Evolutionary conservation across 2,329 filamentous ascomycete species (phyloP), one percentile per base, ranked within the genome.

Genomic region (Ceratocystis huliohia): DNA sequence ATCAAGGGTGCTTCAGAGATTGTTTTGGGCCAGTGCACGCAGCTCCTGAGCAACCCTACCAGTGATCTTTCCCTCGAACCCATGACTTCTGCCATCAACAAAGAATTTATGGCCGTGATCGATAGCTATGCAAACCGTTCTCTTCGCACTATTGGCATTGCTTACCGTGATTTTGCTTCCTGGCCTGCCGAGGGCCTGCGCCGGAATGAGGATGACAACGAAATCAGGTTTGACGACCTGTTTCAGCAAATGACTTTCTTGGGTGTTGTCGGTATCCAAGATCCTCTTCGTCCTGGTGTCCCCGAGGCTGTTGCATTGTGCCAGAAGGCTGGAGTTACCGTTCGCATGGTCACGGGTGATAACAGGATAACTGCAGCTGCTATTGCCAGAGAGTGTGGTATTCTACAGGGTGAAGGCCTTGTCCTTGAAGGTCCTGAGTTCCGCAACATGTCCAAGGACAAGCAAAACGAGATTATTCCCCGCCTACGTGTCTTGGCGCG

Each of bases 341-440:
- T 92, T 20, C 87, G 89, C 72, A 93, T 93, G 89, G 89, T 93
- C 2, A 93, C 89, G 3, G 89, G 89, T 69, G 89, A 93, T 76
- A 92, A 93, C 76, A 84, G 88, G 70, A 77, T 89, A 68, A 93
- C 89, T 6, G 89, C 89, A 1, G 84, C 88, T 73, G 87, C 89
- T 25, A 93, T 93, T 71, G 89, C 89, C 22, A 82, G 81, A 70
- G 88, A 92, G 71, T 91, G 88, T 73, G 88, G 88, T 50, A 92
- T 93, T 68, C 80, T 89, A 66, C 84, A 85, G 50, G 75, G 80
- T 2, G 82, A 85, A 71, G 88, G 86, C 61, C 73, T 89, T 66
- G 83, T 91, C 44, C 88, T 93, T 80, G 89, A 92, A 74, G 89
- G 88, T 0, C 88, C 89, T 0, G 82, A 84, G 37, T 92, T 93